Percentiles rank a stretch among this genome's conserved stretches.
Evolutionary conservation across 2,329 filamentous ascomycete genomes (phyloP).

Genomic region (Pyrenochaeta sp.): DNA sequence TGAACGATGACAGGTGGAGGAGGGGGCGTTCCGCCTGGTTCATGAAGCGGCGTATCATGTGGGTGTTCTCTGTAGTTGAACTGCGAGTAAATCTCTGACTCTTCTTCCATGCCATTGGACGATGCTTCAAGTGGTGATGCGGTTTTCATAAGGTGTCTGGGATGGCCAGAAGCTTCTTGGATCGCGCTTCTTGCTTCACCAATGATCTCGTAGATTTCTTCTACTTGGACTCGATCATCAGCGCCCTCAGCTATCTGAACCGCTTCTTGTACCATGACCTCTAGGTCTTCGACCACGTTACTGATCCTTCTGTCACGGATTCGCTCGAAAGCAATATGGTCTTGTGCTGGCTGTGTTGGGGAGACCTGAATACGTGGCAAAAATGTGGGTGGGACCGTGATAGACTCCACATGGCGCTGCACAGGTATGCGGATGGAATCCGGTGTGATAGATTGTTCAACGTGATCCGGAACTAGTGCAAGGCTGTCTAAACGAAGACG

Average conservation of each 20-base stretch:
- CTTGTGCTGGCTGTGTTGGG: constrained; percentile 31
- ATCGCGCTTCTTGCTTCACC: constrained; percentile 50
- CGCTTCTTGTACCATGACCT: constrained; percentile 55
- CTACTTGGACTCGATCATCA: constrained; percentile 39
- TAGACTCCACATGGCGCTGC: constrained; percentile 9
- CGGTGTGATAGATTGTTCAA: constrained; percentile 28
- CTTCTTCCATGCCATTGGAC: constrained; percentile 3
- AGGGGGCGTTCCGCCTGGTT: neutral
- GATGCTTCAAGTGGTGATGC: constrained; percentile 31
- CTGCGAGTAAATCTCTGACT: constrained; percentile 14
- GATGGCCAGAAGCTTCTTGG: constrained; percentile 37
- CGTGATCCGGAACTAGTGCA: constrained; percentile 33
- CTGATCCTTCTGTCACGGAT: constrained; percentile 29
- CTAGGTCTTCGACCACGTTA: constrained; percentile 50
- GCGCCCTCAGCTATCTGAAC: constrained; percentile 47
- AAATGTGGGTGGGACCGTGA: constrained; percentile 18
- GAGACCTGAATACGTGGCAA: constrained; percentile 30
- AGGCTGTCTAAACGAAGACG: constrained; percentile 27
- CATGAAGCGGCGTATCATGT: neutral
- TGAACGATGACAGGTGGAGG: neutral
- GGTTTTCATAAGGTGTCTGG: constrained; percentile 30
- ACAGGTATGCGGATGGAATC: constrained; percentile 18
- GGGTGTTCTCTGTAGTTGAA: constrained; percentile 1
- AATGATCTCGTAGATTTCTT: constrained; percentile 52
- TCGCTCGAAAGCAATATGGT: constrained; percentile 28